Evolutionary conservation across 106 monocot genomes (phyloP), one percentile per base, ranked within the genome.

Genomic region (Alisma plantagoaquatica): DNA sequence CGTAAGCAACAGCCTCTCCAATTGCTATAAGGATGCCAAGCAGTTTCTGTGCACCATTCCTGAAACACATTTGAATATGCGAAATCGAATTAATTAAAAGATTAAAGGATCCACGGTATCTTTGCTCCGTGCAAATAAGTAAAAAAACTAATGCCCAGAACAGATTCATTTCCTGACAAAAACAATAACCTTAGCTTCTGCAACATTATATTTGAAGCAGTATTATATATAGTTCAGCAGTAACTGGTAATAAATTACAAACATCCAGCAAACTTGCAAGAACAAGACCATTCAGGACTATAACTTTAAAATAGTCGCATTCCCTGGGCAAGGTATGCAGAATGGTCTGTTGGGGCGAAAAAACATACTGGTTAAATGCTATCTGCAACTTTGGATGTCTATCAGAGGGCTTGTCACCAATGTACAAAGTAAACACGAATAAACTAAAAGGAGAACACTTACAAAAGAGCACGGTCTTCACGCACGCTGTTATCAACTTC

Each of bases 41-140:
- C 27, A 80, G 43, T 31, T 80, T 80, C 54, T 80, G 80, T 24
- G 80, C 80, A 60, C 80, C 80, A 75, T 80, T 80, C 51, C 80
- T 80, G 62, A 27, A 32, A 10, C 8, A 64, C n/a, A n/a, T n/a
- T n/a, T n/a, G n/a, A n/a, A n/a, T n/a, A n/a, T n/a, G n/a, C n/a
- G n/a, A n/a, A n/a, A n/a, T n/a, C n/a, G n/a, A n/a, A n/a, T n/a
- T n/a, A n/a, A n/a, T n/a, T n/a, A n/a, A n/a, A n/a, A n/a, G n/a
- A n/a, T n/a, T n/a, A n/a, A n/a, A n/a, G n/a, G n/a, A n/a, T n/a
- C n/a, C n/a, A n/a, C n/a, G n/a, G n/a, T n/a, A n/a, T n/a, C n/a
- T n/a, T n/a, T n/a, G n/a, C n/a, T n/a, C n/a, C n/a, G n/a, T n/a
- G n/a, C n/a, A 23, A 18, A 16, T 35, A 23, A 59, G 17, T 8